These are phyloP conservation scores for Eutrema heterophyllum DNA, from an alignment of 345 rosid species.

Conservation along the genomic window DNA sequence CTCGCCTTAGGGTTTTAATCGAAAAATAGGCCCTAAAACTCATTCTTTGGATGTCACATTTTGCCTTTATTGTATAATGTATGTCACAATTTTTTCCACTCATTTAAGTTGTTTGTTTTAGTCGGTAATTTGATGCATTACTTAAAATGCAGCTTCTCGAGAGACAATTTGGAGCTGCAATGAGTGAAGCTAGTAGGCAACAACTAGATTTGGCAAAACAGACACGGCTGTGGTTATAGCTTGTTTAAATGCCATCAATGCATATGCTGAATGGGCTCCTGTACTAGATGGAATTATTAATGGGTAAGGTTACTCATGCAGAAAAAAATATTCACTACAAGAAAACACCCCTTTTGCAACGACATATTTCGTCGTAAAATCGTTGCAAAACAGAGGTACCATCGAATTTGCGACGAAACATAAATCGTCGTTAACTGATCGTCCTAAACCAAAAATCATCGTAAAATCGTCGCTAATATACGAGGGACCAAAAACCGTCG, in stretches of 20 bases:
- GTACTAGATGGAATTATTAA: constrained; percentile 79
- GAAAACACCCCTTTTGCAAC: too few species aligned
- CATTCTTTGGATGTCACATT: not conserved
- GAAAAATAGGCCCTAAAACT: too few species aligned
- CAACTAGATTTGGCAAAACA: constrained; percentile 75
- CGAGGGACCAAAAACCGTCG: too few species aligned
- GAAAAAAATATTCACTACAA: not conserved
- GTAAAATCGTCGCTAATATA: too few species aligned
- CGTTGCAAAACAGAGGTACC: too few species aligned
- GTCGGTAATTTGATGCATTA: constrained; percentile 21
- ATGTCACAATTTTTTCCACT: constrained; percentile 26
- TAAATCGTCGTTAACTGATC: too few species aligned
- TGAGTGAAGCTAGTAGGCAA: constrained; percentile 56
- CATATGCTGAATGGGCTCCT: constrained; percentile 98
- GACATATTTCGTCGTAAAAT: too few species aligned
- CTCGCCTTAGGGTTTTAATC: too few species aligned
- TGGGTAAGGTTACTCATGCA: constrained; percentile 51
- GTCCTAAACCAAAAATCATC: too few species aligned
- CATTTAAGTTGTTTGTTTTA: not conserved
- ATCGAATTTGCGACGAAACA: too few species aligned
- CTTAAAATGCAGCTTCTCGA: constrained; percentile 60
- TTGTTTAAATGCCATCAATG: constrained; percentile 74
- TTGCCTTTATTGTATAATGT: constrained; percentile 75
- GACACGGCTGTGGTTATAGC: constrained; percentile 79
- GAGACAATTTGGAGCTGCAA: constrained; percentile 76